Evolutionary conservation across 176 grass and related monocot species (phyloP).

Genomic region (Leersia perrieri): DNA sequence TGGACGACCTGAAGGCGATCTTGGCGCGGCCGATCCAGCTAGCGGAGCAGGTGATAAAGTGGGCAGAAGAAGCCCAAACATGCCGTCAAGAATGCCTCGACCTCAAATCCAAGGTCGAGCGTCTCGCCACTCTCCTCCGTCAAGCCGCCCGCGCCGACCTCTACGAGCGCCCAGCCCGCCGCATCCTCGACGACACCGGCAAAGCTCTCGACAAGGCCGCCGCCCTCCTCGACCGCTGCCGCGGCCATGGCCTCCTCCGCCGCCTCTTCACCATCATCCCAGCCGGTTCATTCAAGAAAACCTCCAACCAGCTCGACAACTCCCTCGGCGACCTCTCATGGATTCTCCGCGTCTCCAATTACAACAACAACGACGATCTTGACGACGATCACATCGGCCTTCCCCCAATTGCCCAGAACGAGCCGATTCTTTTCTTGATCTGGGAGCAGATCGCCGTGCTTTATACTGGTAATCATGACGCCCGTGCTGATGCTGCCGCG

Average conservation of each 20-base stretch:
- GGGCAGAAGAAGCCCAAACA: conserved; percentile 62
- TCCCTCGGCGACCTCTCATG: conserved; percentile 78
- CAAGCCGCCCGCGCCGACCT: conserved; percentile 91
- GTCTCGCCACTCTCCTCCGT: conserved; percentile 66
- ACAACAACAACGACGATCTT: conserved; percentile 28
- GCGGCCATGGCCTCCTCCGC: conserved; percentile 35
- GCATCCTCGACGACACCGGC: conserved; percentile 81
- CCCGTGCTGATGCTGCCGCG: conserved; percentile 64
- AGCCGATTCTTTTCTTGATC: conserved; percentile 78
- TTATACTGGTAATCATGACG: conserved; percentile 53
- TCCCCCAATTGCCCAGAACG: conserved; percentile 69
- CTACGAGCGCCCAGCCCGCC: conserved; percentile 85
- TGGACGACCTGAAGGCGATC: conserved; percentile 72
- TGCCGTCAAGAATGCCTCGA: conserved; percentile 76
- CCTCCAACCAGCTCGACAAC: conserved; percentile 56
- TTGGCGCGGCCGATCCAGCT: conserved; percentile 89
- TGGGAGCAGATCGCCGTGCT: conserved; percentile 78
- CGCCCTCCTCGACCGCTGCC: conserved; percentile 40
- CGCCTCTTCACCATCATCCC: conserved; percentile 73
- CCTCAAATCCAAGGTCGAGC: conserved; percentile 69
- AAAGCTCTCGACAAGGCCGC: conserved; percentile 69
- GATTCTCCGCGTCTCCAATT: conserved; percentile 76
- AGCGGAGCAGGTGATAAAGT: conserved; percentile 89
- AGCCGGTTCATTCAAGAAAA: conserved; percentile 55
- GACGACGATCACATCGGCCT: conserved; percentile 60